Evolutionary conservation across 768 basidiomycete species (phyloP), one percentile per base, ranked within the genome.

Genomic region (Punctularia strigosozonata): DNA sequence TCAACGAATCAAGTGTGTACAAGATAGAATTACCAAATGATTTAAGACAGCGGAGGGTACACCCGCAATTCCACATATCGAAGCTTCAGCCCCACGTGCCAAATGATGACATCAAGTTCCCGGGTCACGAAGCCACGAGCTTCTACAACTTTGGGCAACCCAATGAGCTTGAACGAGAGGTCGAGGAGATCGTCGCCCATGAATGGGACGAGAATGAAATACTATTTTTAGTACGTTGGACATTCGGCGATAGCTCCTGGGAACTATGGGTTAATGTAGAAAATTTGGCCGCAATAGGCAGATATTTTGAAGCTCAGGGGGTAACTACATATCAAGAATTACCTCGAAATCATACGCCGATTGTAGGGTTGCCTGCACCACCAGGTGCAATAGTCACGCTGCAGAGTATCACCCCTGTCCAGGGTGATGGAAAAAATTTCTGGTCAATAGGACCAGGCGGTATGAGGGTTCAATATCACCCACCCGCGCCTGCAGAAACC

Each of bases 71-170:
- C 35, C 63, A 71, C 43, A 53, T 49, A 0, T 51, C 39, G 2
- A 33, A 57, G 6, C 43, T 71, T 4, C 19, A 53, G 15, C 48
- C 43, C 14, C 39, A 60, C 24, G 38, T 54, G 1, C 47, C 50
- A 0, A 61, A 57, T 20, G 55, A 66, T 43, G 51, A 61, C 24
- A 38, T 15, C 1, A 10, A 58, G 24, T 70, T 70, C 48, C 66
- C 64, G 0, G 43, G 50, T 4, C 37, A 60, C 0, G 36, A 45
- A 1, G 33, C 42, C 0, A 45, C 46, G 4, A 50, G 54, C 18
- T 54, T 56, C 14, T 68, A 65, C 25, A 60, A 68, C 43, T 62
- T 65, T 38, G 58, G 65, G 0, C 44, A 39, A 0, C 41, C 43
- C 1, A 47, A 54, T 4, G 56, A 63, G 2, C 50, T 51, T 1